These are phyloP conservation scores for Xenosphaeropsis pyriputrescens DNA, from an alignment of 2,329 filamentous ascomycete genomes.

Conservation along the genomic window DNA sequence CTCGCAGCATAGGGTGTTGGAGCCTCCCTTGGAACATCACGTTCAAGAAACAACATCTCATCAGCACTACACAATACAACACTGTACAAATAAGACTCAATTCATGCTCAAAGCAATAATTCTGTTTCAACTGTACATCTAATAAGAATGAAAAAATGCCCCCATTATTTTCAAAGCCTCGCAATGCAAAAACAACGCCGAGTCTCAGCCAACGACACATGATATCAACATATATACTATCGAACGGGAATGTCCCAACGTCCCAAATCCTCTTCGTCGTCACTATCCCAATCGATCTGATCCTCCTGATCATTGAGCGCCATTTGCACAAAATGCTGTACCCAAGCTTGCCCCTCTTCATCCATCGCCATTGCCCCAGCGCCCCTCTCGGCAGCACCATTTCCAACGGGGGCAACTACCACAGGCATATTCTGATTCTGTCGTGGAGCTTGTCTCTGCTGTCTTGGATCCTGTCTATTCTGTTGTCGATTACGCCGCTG, in stretches of 20 bases:
- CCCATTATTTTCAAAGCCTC: too few species aligned
- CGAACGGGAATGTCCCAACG: conserved; percentile 24
- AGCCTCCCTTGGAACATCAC: too few species aligned
- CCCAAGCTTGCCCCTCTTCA: conserved; percentile 14
- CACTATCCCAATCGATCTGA: conserved; percentile 18
- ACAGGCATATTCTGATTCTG: not conserved
- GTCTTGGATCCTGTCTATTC: not conserved
- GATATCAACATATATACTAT: conserved; percentile 2
- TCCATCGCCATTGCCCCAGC: conserved; percentile 4
- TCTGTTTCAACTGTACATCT: too few species aligned
- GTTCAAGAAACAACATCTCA: too few species aligned
- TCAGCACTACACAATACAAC: too few species aligned
- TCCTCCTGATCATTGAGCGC: conserved; percentile 19
- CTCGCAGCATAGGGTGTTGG: too few species aligned
- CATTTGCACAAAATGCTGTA: conserved; percentile 19
- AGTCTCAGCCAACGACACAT: too few species aligned
- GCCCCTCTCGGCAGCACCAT: not conserved
- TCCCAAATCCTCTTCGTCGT: conserved; percentile 30
- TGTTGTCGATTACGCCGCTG: not conserved
- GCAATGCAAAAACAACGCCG: too few species aligned
- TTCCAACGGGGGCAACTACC: not conserved
- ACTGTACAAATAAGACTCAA: too few species aligned
- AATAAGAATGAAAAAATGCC: too few species aligned
- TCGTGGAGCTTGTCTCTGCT: not conserved
- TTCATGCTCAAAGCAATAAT: too few species aligned